A percentile compares a stretch with the other conserved stretches of the same genome.
Evolutionary conservation across 2,329 filamentous ascomycete genomes (phyloP).

Genomic region (Cryphonectria carpinicola): DNA sequence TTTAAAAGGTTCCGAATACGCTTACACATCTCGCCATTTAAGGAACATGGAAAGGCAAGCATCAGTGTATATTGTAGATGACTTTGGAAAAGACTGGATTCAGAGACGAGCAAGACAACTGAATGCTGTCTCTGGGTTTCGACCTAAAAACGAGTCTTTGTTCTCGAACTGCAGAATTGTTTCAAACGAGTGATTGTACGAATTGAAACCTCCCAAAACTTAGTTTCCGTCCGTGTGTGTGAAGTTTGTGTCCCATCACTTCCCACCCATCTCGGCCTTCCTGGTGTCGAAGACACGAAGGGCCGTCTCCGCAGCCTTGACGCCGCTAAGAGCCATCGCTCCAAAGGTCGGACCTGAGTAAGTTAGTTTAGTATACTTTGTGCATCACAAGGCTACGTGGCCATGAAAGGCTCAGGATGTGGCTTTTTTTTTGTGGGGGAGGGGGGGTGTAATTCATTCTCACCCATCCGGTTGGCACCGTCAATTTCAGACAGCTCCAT

Average conservation of each 20-base stretch:
- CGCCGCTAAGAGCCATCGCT: conserved; percentile 84
- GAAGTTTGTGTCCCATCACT: conserved; percentile 41
- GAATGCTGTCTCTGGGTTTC: neutral
- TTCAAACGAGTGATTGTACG: neutral
- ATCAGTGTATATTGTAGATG: neutral
- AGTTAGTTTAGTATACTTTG: conserved; percentile 49
- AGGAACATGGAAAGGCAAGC: neutral
- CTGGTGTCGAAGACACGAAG: conserved; percentile 76
- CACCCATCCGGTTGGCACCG: conserved; percentile 87
- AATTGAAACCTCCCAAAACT: neutral
- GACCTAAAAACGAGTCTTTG: neutral
- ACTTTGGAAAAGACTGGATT: neutral
- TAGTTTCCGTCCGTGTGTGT: neutral
- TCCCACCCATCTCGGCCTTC: conserved; percentile 71
- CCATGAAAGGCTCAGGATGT: conserved; percentile 45
- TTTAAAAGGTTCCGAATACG: neutral
- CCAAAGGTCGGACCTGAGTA: conserved; percentile 73
- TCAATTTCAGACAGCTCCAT: conserved; percentile 94
- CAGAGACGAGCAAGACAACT: neutral
- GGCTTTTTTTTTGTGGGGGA: too few species aligned
- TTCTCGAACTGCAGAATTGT: neutral
- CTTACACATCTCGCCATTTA: neutral
- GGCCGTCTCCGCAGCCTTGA: conserved; percentile 90
- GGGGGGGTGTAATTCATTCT: conserved; percentile 25
- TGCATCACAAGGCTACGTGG: conserved; percentile 89